Conservation (phyloP, 2,329 filamentous ascomycete genomes). For the Verticillium albo-atrum region DNA sequence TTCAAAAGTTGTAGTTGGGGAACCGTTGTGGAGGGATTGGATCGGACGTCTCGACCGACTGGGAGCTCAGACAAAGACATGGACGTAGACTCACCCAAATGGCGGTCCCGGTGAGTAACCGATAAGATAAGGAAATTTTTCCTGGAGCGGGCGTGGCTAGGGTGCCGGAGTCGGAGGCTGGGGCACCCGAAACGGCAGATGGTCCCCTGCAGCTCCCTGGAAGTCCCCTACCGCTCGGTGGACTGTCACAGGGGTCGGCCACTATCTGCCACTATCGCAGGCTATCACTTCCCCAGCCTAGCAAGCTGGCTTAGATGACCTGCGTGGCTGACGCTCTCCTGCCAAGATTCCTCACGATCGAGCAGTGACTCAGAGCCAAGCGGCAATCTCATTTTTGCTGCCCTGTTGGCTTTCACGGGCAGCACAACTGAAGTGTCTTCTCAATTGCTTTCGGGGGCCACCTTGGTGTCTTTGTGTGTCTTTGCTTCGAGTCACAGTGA, state of each 20-base stretch:
- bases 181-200: background rate
- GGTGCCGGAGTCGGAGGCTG: constrained; percentile 1
- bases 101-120: constrained; percentile 6
- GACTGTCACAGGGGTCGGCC: background rate
- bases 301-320: background rate
- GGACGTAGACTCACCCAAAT: constrained; percentile 7
- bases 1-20: background rate
- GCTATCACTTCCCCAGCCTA: background rate
- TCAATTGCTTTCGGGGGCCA: background rate
- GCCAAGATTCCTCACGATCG: background rate
- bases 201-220: background rate
- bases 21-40: background rate
- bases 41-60: background rate
- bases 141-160: constrained; percentile 1
- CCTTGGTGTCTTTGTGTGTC: background rate
- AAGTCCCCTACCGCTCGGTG: background rate
- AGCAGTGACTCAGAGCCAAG: background rate
- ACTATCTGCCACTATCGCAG: background rate
- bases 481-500: background rate
- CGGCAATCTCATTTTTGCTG: background rate
- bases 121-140: constrained; percentile 18
- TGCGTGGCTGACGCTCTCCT: background rate
- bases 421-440: background rate
- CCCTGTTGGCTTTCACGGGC: too few relatives aligned
- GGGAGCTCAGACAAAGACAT: background rate